These are phyloP conservation scores for Neurospora sublineolata DNA, from an alignment of 495 filamentous ascomycete species.

Conservation along the genomic window DNA sequence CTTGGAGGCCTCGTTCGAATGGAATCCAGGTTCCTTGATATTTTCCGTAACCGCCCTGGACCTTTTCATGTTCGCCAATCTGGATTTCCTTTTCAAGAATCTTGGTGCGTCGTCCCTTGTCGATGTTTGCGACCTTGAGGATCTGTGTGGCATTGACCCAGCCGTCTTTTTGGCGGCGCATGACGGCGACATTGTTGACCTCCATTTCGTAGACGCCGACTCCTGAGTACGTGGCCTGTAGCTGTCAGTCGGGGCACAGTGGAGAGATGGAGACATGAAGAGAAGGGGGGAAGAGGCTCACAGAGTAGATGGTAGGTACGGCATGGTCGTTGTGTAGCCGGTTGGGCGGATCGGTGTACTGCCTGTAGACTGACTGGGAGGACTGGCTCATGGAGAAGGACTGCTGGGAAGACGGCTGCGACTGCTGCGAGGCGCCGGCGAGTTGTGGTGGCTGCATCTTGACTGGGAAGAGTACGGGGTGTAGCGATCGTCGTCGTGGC, in stretches of 20 bases:
- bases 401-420: constrained; percentile 37
- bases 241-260: constrained; percentile 1
- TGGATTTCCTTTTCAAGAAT: constrained; percentile 96
- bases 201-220: constrained; percentile 97
- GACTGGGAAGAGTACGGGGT: constrained; percentile 11
- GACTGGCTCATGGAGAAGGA: constrained; percentile 40
- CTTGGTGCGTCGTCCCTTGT: constrained; percentile 94
- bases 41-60: constrained; percentile 96
- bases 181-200: constrained; percentile 79
- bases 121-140: constrained; percentile 88
- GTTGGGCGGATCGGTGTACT: constrained; percentile 33
- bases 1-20: constrained; percentile 78
- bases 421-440: constrained; percentile 20
- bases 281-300: constrained; percentile 22
- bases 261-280: neutral
- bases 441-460: constrained; percentile 19
- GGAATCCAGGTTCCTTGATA: constrained; percentile 98
- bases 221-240: constrained; percentile 85
- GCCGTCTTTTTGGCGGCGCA: constrained; percentile 82
- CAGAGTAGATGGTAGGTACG: constrained; percentile 64
- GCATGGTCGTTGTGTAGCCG: constrained; percentile 43
- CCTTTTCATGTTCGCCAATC: constrained; percentile 92
- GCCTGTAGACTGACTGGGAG: constrained; percentile 24
- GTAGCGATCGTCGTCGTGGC: neutral
- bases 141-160: constrained; percentile 97